Base-by-base conservation (phyloP, 768 basidiomycete species). In the Boletus huronensis region DNA sequence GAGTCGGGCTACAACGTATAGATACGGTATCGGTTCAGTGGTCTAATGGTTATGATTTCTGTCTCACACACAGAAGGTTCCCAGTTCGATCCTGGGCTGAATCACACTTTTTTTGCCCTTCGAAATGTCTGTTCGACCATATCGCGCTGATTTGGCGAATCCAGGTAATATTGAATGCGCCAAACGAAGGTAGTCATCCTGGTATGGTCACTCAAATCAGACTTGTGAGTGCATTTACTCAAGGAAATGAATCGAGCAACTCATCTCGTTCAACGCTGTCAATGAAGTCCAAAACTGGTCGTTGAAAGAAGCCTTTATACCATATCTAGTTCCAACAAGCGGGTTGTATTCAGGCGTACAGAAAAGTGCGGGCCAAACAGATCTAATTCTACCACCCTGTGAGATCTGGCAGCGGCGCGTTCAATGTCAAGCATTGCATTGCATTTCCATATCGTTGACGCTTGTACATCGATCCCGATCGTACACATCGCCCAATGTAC, bases 21-120 rank as follows among this genome's bases (percentile, higher is more conserved):
- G 4, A 1, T 0, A 0, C 0, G 5, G 7, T 16, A 5, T 6
- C 16, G 64, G 73, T 74, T 74, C 74, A 74, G 59, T 74, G 73
- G 73, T 74, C 73, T 74, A 74, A 74, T 76, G 73, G 73, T 74
- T 76, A 74, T 74, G 73, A 74, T 74, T 75, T 74, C 75, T 76
- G 73, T 76, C 73, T 74, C 72, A 76, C 72, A 73, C 75, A 76
- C 75, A 76, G 74, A 74, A 76, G 73, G 73, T 74, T 75, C 73
- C 72, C 72, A 74, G 73, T 74, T 74, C 73, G 74, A 74, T 74
- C 74, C 73, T 74, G 72, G 72, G 73, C 59, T 75, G 75, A 74
- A 61, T 68, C 73, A 64, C 38, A 36, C 17, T 60, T 59, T 60
- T 58, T 53, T n/a, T n/a, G n/a, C n/a, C 26, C n/a, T 28, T n/a